Base-by-base conservation (phyloP, 2,329 filamentous ascomycete species). In the Clonostachys rosea region DNA sequence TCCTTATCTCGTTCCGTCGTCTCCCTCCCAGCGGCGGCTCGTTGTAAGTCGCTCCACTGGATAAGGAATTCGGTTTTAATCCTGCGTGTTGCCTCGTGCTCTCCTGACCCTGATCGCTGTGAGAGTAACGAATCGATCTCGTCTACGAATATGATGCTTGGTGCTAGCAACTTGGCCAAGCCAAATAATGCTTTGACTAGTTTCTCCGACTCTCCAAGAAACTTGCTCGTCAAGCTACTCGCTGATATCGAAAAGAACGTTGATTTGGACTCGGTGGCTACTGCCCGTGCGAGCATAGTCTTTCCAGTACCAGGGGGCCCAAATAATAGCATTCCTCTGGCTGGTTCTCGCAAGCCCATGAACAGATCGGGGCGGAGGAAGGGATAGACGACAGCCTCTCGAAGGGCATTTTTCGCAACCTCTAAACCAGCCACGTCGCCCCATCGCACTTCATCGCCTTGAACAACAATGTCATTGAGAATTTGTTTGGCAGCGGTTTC, bases 21-120 rank as follows among this genome's bases (percentile, higher is more conserved):
- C 60, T 95, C 90, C 36, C 89, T 79, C 1, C 92, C 92, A 5
- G 91, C 92, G 7, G 94, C 94, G 4, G 94, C 94, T 53, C 90
- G 84, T 59, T 95, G 91, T 3, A 99, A 70, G 61, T 96, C 91
- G 49, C 89, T 94, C 94, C 94, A 99, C 60, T 96, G 91, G 30
- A 99, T 96, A 33, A 99, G 71, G 57, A 99, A 99, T 61, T 99
- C 94, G 0, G 94, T 99, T 69, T 99, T 99, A 61, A 96, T 95
- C 47, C 94, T 81, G 48, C 92, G 78, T 1, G 91, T 95, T 1
- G 94, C 90, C 67, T 99, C 94, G 57, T 97, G 89, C 60, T 97
- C 94, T 2, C 89, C 86, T 4, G 85, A 85, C 0, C 89, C 89
- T 7, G 87, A 88, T 45, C 94, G 78, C 14, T 91, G 83, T 1